Base-by-base conservation (phyloP, 2,329 filamentous ascomycete species). In the Aureobasidium musti region DNA sequence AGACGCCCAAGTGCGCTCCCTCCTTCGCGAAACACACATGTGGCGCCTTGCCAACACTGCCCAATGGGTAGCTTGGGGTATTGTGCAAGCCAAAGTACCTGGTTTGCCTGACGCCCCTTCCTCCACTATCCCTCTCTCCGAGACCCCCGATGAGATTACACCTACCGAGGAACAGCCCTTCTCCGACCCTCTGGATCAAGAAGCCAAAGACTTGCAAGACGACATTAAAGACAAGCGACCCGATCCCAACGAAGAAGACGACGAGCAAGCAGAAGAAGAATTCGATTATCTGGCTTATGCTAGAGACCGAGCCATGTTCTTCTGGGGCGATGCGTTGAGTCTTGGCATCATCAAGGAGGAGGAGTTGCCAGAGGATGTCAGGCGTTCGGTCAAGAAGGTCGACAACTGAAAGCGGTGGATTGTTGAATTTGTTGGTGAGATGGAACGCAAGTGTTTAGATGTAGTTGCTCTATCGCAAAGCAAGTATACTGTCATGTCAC, bases 251-350 rank as follows among this genome's bases (percentile, higher is more conserved):
- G 59, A 67, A 17, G 64, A 68, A 21, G 80, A 81, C 17, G 81
- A 80, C 5, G 82, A 84, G 57, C 83, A 84, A 23, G 85, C 84
- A 33, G 86, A 85, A 39, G 91, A 91, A 50, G 91, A 91, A 73
- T 99, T 98, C 74, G 93, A 99, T 77, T 99, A 98, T 76, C 82
- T 99, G 28, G 87, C 86, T 13, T 99, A 98, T 78, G 88, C 95
- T 8, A 91, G 97, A 78, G 91, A 97, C 70, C 84, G 95, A 17
- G 93, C 92, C 0, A 83, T 95, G 80, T 95, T 97, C 78, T 95
- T 99, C 79, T 96, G 94, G 91, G 93, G 92, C 1, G 95, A 99
- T 79, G 88, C 92, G 63, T 80, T 98, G 66, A 81, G 84, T 65
- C 78, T 96, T 77, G 92, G 92, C 0, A 79, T 99, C 45, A 82